Conservation (phyloP, 2,329 filamentous ascomycete species). For the Ceratocystis colombiana region DNA sequence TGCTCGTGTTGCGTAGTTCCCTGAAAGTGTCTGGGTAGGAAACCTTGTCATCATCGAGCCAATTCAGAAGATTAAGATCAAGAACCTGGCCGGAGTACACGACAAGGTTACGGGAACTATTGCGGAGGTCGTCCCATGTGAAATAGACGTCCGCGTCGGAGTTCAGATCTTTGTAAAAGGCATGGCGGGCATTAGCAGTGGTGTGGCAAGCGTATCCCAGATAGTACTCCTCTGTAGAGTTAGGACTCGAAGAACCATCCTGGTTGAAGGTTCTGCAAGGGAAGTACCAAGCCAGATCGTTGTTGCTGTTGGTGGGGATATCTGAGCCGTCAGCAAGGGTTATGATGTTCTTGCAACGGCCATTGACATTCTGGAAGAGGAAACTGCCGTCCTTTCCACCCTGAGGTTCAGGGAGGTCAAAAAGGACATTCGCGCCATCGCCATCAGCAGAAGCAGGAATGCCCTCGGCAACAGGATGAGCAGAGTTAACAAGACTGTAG, state of each 20-base stretch:
- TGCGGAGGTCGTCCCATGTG: slow-evolving; percentile 88
- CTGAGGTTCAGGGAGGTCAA: slow-evolving; percentile 69
- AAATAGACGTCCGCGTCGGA: slow-evolving; percentile 84
- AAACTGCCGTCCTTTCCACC: slow-evolving; percentile 92
- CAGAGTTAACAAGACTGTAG: slow-evolving; percentile 68
- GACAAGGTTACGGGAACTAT: slow-evolving; percentile 77
- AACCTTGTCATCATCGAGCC: slow-evolving; percentile 81
- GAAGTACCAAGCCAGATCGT: slow-evolving; percentile 89
- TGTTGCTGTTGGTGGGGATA: slow-evolving; percentile 63
- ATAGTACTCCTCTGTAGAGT: slow-evolving; percentile 65
- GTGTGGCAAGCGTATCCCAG: slow-evolving; percentile 86
- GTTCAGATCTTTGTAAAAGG: slow-evolving; percentile 61
- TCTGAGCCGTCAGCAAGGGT: slow-evolving; percentile 59
- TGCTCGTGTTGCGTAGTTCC: slow-evolving; percentile 59
- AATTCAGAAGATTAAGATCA: slow-evolving; percentile 76
- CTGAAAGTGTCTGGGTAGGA: slow-evolving; percentile 66
- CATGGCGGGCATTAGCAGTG: slow-evolving; percentile 51
- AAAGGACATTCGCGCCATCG: slow-evolving; percentile 66
- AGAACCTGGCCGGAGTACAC: slow-evolving; percentile 92
- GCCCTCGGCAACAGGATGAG: slow-evolving; percentile 69
- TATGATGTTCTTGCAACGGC: slow-evolving; percentile 86
- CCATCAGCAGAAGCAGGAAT: slow-evolving; percentile 49
- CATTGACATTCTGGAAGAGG: slow-evolving; percentile 96
- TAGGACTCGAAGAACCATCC: slow-evolving; percentile 73
- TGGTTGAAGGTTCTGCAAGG: slow-evolving; percentile 87